Base-by-base conservation (phyloP, 2,329 filamentous ascomycete species). In the Dothideomycetes sp. region DNA sequence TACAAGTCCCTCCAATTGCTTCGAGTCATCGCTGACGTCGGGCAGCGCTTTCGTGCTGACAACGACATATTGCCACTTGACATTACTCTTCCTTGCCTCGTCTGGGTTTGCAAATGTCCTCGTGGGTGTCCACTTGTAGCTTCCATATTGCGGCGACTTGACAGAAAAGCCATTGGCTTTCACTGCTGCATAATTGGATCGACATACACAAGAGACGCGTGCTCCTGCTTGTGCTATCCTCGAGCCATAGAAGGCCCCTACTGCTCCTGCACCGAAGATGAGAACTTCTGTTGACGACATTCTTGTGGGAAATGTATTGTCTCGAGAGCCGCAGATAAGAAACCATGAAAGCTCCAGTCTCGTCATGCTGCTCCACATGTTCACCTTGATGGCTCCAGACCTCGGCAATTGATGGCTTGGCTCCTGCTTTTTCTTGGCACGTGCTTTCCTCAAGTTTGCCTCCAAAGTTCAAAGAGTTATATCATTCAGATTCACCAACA, bases 181-280 rank as follows among this genome's bases (percentile, higher is more conserved):
- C 34, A 86, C 77, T 24, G 72, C 73, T 17, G 65, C 59, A 65
- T 82, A 85, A 63, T 86, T 86, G 31, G 81, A 84, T 36, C 82
- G 74, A 47, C 81, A 84, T 39, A 84, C 76, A 33, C 84, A 73
- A 4, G 81, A 84, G 36, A 82, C 75, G 42, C 72, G 64, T 31
- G 78, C 63, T 40, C 72, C 68, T 8, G 47, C 49, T 29, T 36
- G 38, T 49, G 81, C 77, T 12, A 84, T 67, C 16, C 80, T 68
- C 5, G 79, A 81, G 34, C 77, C 79, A 51, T 83, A 84, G 63
- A 84, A 84, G 40, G 77, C 80, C 40, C 80, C 80, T 31, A 84
- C 77, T 45, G 80, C 79, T 47, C 79, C 80, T 16, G 79, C 79
- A 53, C 80, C 79, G 43, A 83, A 72, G 48, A 84, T 78, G 41